Evolutionary conservation across 1,284 basidiomycete genomes (phyloP).

Genomic region (Lentinus polychrous): DNA sequence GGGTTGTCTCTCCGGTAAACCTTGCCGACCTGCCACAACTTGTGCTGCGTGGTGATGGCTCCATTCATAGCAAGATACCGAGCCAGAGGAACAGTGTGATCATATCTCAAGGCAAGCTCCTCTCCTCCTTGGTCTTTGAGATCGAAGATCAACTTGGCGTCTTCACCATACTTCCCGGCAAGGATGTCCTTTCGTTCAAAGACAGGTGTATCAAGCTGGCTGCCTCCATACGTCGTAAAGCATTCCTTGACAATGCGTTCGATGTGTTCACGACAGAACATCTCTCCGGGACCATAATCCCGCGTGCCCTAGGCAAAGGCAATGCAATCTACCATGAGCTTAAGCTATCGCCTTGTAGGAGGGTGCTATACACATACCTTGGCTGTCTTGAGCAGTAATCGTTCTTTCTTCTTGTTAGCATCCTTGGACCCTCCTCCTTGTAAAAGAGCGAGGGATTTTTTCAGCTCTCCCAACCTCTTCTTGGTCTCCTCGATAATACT

Average conservation of each 20-base stretch:
- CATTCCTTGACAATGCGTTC: constrained; percentile 85
- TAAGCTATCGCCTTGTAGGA: constrained; percentile 13
- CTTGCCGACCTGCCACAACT: constrained; percentile 97
- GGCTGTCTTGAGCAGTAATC: constrained; percentile 73
- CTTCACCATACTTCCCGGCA: constrained; percentile 95
- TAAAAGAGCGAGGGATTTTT: constrained; percentile 45
- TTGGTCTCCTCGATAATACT: constrained; percentile 53
- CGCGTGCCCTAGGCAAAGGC: constrained; percentile 71
- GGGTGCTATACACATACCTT: constrained; percentile 46
- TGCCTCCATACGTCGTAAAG: constrained; percentile 87
- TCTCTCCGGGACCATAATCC: constrained; percentile 93
- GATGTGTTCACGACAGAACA: constrained; percentile 87
- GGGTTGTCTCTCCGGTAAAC: constrained; percentile 97
- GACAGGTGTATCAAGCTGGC: constrained; percentile 95
- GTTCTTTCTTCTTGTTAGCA: constrained; percentile 51
- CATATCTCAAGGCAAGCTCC: constrained; percentile 90
- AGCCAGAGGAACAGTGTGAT: constrained; percentile 96
- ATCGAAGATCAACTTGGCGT: constrained; percentile 97
- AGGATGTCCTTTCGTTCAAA: constrained; percentile 97
- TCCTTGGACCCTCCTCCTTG: constrained; percentile 34
- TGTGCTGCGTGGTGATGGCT: constrained; percentile 61
- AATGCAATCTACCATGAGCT: constrained; percentile 15
- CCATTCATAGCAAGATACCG: constrained; percentile 95
- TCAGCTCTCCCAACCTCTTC: constrained; percentile 65
- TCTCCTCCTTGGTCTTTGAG: constrained; percentile 99